These are phyloP conservation scores for Podaxis sp. DNA, from an alignment of 768 basidiomycete species.

Conservation along the genomic window DNA sequence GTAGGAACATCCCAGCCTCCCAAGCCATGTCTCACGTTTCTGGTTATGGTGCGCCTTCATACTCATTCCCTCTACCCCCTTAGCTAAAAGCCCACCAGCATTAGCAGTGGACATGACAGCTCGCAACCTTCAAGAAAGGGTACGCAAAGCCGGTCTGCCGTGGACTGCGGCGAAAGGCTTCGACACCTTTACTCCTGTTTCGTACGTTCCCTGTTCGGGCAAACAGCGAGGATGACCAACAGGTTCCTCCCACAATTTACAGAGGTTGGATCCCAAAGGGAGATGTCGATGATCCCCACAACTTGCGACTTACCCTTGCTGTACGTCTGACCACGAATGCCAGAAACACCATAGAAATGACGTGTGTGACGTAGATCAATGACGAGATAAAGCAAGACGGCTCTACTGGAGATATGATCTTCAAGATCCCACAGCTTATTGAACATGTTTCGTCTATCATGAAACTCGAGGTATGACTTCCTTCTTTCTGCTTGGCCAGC, in stretches of 20 bases:
- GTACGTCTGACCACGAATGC: slow-evolving; percentile 31
- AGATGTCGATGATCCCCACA: slow-evolving; percentile 66
- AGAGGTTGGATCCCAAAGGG: slow-evolving; percentile 84
- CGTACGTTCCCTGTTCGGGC: slow-evolving; percentile 44
- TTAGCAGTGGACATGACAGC: slow-evolving; percentile 97
- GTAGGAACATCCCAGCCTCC: slow-evolving; percentile 75
- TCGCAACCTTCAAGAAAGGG: slow-evolving; percentile 90
- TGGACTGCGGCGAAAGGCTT: slow-evolving; percentile 98
- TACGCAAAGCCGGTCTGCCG: slow-evolving; percentile 91
- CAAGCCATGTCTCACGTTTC: slow-evolving; percentile 80
- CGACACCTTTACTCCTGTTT: slow-evolving; percentile 92
- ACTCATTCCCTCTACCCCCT: background rate
- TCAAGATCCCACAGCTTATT: slow-evolving; percentile 84
- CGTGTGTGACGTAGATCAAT: slow-evolving; percentile 63
- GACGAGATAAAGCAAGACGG: slow-evolving; percentile 83
- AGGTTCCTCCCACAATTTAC: background rate
- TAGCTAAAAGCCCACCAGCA: slow-evolving; percentile 46
- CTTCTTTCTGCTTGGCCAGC: background rate
- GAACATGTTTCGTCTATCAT: slow-evolving; percentile 94
- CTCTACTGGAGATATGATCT: slow-evolving; percentile 87
- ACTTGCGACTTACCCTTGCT: slow-evolving; percentile 76
- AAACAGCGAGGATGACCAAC: background rate
- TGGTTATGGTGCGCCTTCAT: slow-evolving; percentile 73
- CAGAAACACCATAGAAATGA: background rate
- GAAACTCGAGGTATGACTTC: slow-evolving; percentile 77